These are phyloP conservation scores for Tolypocladium endophyticum DNA, from an alignment of 2,329 filamentous ascomycete species.

Conservation along the genomic window DNA sequence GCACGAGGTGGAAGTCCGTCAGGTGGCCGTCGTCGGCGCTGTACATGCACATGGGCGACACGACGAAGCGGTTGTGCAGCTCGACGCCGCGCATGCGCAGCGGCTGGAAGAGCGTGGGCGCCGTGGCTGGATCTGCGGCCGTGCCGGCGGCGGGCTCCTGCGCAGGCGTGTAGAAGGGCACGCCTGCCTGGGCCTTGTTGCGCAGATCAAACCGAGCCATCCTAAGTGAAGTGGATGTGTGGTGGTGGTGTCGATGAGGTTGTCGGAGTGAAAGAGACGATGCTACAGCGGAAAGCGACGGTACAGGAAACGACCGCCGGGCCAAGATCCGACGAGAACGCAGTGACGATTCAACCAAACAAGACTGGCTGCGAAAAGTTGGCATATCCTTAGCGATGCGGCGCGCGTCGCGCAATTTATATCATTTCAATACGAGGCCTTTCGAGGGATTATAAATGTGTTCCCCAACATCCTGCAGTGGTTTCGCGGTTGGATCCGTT, in stretches of 20 bases:
- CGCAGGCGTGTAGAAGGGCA: slow-evolving; percentile 43
- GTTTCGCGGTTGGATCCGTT: neutral
- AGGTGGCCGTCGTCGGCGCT: slow-evolving; percentile 53
- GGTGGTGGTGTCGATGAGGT: neutral
- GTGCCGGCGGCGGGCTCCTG: slow-evolving; percentile 42
- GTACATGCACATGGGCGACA: slow-evolving; percentile 54
- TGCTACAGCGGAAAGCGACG: neutral
- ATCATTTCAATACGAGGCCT: neutral
- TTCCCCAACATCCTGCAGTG: no score
- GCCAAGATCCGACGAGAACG: neutral
- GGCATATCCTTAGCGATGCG: neutral
- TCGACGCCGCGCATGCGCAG: slow-evolving; percentile 41
- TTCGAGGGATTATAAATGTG: neutral
- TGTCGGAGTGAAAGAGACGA: neutral
- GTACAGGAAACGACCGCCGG: neutral
- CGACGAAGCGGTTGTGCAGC: slow-evolving; percentile 46
- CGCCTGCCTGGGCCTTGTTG: slow-evolving; percentile 30
- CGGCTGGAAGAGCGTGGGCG: slow-evolving; percentile 46
- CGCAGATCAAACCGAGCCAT: slow-evolving; percentile 7
- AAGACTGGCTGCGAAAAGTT: neutral
- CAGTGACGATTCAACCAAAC: neutral
- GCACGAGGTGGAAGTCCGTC: slow-evolving; percentile 73
- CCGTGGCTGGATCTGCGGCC: slow-evolving; percentile 24
- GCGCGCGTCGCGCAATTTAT: neutral
- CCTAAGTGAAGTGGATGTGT: neutral